A percentile compares a stretch with the other conserved stretches of the same genome.
Evolutionary conservation across 306 rosid genomes (phyloP).

Genomic region (Lathyrus aphaca): DNA sequence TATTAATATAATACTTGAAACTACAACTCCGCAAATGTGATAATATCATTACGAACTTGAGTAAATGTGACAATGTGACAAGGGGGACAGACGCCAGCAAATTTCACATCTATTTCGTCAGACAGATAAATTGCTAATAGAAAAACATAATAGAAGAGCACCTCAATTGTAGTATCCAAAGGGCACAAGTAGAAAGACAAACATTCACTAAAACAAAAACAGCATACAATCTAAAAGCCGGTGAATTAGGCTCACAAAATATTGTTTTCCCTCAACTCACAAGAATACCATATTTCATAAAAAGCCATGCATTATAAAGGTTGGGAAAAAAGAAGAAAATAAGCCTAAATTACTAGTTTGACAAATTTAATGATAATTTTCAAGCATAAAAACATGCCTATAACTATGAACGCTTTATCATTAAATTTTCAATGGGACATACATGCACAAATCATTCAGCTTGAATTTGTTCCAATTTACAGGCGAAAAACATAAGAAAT

Average conservation of each 20-base stretch:
- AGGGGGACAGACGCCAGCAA: neutral
- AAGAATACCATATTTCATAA: too few species aligned
- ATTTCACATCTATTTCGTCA: neutral
- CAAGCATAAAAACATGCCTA: too few species aligned
- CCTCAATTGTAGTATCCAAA: neutral
- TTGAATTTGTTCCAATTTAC: neutral
- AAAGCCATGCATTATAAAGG: too few species aligned
- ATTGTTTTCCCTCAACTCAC: too few species aligned
- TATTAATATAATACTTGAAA: neutral
- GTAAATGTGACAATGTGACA: neutral
- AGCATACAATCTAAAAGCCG: neutral
- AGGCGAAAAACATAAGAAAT: conserved; percentile 3
- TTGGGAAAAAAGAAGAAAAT: too few species aligned
- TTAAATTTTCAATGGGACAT: too few species aligned
- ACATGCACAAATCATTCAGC: too few species aligned
- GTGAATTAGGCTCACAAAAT: too few species aligned
- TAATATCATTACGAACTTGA: neutral
- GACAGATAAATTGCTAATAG: neutral
- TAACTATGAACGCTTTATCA: too few species aligned
- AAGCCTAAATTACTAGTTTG: too few species aligned
- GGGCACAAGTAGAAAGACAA: neutral
- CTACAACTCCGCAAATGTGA: neutral
- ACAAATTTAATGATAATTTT: too few species aligned
- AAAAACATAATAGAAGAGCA: neutral
- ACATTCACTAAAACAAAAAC: neutral